Evolutionary conservation across 2,329 filamentous ascomycete species (phyloP), one percentile per base, ranked within the genome.

Genomic region (Alternaria brassicicola): DNA sequence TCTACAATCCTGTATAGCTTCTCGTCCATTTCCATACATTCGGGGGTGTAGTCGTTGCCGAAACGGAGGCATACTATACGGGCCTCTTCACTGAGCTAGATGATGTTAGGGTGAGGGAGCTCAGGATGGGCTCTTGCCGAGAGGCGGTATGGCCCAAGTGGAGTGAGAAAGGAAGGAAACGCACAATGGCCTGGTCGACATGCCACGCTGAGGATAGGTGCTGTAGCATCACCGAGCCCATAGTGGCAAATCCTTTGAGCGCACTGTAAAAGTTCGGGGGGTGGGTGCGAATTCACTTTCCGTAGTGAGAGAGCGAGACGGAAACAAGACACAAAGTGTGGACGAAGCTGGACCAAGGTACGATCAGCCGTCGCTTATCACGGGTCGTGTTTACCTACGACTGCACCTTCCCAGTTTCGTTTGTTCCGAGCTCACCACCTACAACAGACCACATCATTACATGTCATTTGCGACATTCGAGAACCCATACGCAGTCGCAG

Each of bases 171-270:
- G 4, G 25, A 35, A 17, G 41, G 2, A 9, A 28, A 53, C 57
- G 48, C 56, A 70, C 63, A 73, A 97, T 97, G 69, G 93, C 92
- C 81, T 97, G 93, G 83, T 97, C 94, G 73, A 98, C 94, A 78
- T 98, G 94, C 94, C 94, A 98, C 78, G 90, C 94, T 26, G 90
- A 92, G 66, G 86, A 85, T 42, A 98, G 86, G 78, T 97, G 93
- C 42, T 93, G 93, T 45, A 97, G 87, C 50, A 96, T 90, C 62
- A 96, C 89, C 69, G 92, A 96, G 70, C 92, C 92, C 86, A 87
- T 88, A 21, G 15, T 66, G 42, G 2, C 3, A 9, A 4, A 8
- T 2, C 9, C 1, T 48, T 6, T 9, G 17, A 13, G 19, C 28
- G 19, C 12, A 19, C 6, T 7, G 17, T 30, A 3, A 9, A 21